Evolutionary conservation across 2,329 filamentous ascomycete species (phyloP).

Genomic region (Colletotrichum paranaense): DNA sequence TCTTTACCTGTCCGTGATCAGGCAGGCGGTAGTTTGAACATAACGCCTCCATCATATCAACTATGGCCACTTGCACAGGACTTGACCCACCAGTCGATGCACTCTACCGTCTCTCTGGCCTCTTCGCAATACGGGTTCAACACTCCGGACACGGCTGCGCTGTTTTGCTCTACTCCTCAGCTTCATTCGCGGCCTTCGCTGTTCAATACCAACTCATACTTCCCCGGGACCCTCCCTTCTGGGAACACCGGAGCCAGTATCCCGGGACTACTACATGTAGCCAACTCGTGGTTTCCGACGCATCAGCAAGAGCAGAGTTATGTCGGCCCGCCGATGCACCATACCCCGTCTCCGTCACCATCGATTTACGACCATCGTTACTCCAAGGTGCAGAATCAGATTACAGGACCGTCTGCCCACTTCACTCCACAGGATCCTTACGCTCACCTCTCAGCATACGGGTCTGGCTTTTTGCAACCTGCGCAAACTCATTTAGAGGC

Average conservation of each 20-base stretch:
- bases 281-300: conserved; percentile 12
- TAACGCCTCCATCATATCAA: conserved; percentile 3
- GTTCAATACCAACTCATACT: not conserved
- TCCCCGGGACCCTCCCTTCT: not conserved
- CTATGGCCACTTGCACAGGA: conserved; percentile 17
- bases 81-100: not conserved
- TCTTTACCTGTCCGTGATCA: conserved; percentile 2
- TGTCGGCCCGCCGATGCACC: conserved; percentile 22
- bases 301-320: conserved; percentile 24
- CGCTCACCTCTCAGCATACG: not conserved
- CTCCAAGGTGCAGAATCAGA: conserved; percentile 11
- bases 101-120: not conserved
- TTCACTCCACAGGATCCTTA: conserved; percentile 16
- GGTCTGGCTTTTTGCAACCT: conserved; percentile 13
- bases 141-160: not conserved
- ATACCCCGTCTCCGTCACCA: conserved; percentile 24
- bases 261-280: conserved; percentile 12
- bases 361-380: conserved; percentile 25
- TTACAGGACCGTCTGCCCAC: conserved; percentile 13
- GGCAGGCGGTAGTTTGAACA: not conserved
- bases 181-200: not conserved
- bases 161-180: conserved; percentile 5
- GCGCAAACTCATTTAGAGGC: conserved; percentile 44
- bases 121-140: conserved; percentile 9
- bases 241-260: not conserved